These are phyloP conservation scores for Psilocybe subaeruginosa DNA, from an alignment of 768 basidiomycete species.

Conservation along the genomic window DNA sequence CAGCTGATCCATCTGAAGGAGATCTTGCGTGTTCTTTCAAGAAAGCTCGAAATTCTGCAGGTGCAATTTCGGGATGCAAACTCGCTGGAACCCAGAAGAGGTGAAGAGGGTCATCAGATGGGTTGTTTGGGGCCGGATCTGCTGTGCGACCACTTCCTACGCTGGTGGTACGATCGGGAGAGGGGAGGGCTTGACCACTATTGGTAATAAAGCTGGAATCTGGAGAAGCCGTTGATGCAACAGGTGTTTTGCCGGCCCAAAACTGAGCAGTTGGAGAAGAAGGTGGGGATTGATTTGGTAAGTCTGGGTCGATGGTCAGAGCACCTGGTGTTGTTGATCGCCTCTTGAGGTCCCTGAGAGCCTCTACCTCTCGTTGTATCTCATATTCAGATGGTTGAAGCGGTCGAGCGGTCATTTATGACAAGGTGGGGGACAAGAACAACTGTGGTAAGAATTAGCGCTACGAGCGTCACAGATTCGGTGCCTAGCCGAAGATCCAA, in stretches of 20 bases:
- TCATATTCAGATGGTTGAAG: conserved; percentile 85
- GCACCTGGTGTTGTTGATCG: conserved; percentile 85
- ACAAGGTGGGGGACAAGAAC: conserved; percentile 12
- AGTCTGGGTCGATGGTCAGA: conserved; percentile 88
- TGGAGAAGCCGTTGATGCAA: conserved; percentile 31
- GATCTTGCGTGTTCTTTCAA: conserved; percentile 88
- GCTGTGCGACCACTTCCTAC: conserved; percentile 23
- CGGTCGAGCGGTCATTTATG: conserved; percentile 40
- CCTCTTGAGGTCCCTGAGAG: conserved; percentile 79
- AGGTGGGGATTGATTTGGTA: conserved; percentile 73
- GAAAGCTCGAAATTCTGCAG: conserved; percentile 93
- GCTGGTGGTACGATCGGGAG: conserved; percentile 19
- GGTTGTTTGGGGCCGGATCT: conserved; percentile 37
- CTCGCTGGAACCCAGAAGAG: conserved; percentile 99
- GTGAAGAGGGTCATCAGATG: conserved; percentile 79
- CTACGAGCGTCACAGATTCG: conserved; percentile 13
- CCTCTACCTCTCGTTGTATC: conserved; percentile 86
- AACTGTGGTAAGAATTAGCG: conserved; percentile 13
- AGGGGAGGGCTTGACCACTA: conserved; percentile 27
- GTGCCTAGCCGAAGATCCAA: conserved; percentile 8
- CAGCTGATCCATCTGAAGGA: conserved; percentile 46
- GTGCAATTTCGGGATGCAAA: conserved; percentile 96
- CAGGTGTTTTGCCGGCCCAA: conserved; percentile 41
- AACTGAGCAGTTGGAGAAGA: conserved; percentile 58
- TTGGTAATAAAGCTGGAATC: conserved; percentile 48